Evolutionary conservation across 2,329 filamentous ascomycete genomes (phyloP).

Genomic region (Nemania abortiva): DNA sequence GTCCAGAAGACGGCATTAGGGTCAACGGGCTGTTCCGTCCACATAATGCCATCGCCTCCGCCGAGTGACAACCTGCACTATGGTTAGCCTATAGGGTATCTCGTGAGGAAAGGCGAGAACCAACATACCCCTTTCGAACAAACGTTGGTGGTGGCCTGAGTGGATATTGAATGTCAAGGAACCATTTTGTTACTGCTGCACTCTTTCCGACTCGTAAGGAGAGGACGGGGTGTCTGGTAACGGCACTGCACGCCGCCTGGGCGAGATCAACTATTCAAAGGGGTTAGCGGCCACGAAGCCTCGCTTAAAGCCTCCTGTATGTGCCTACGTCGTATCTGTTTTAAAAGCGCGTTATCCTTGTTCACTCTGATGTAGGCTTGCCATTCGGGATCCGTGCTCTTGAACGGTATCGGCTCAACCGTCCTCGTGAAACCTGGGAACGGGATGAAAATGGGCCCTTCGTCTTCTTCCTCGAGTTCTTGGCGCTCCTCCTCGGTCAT

Average conservation of each 20-base stretch:
- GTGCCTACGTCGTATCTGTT: conserved; percentile 61
- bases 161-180: conserved; percentile 73
- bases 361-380: conserved; percentile 69
- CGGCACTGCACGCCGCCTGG: conserved; percentile 56
- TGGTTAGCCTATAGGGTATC: conserved; percentile 26
- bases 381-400: conserved; percentile 73
- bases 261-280: conserved; percentile 58
- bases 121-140: conserved; percentile 69
- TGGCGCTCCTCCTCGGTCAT: conserved; percentile 60
- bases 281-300: conserved; percentile 22
- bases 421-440: conserved; percentile 69
- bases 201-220: conserved; percentile 59
- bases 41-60: conserved; percentile 61
- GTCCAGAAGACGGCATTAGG: conserved; percentile 59
- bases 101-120: neutral
- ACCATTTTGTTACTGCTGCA: conserved; percentile 63
- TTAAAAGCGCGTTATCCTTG: conserved; percentile 62
- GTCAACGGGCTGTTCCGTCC: conserved; percentile 63
- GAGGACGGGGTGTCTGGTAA: conserved; percentile 60
- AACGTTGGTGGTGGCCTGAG: conserved; percentile 69
- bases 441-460: conserved; percentile 68
- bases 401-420: conserved; percentile 64
- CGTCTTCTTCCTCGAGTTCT: conserved; percentile 56
- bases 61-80: conserved; percentile 60
- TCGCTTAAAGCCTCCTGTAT: neutral